Base-by-base conservation (phyloP, 768 basidiomycete species). In the Melanogaster broomeanus region DNA sequence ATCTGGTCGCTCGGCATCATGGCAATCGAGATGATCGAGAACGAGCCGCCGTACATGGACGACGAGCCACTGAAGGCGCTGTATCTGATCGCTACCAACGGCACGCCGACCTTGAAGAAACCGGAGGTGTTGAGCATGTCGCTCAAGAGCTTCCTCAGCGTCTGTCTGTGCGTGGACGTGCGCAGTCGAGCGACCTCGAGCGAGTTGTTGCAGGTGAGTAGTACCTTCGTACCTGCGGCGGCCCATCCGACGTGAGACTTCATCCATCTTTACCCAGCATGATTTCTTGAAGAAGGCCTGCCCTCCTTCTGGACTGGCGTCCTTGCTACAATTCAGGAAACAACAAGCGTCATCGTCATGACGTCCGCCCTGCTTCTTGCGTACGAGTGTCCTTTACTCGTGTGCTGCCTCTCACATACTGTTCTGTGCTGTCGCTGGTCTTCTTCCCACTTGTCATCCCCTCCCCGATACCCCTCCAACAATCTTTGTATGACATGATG, bases 11-110 rank as follows among this genome's bases (percentile, higher is more conserved):
- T 97, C 9, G 94, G 94, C 4, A 97, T 98, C 72, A 95, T 97
- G 93, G 93, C 93, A 4, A 98, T 98, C 55, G 93, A 98, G 78
- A 98, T 98, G 95, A 95, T 98, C 57, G 94, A 98, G 70, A 94
- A 93, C 62, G 94, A 97, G 70, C 94, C 94, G 2, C 94, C 94
- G 6, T 96, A 97, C 67, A 77, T 98, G 35, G 93, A 96, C 58
- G 94, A 98, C 66, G 94, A 98, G 62, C 94, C 94, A 0, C 76
- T 96, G 53, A 92, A 95, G 74, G 94, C 95, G 18, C 72, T 98
- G 41, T 97, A 98, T 70, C 73, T 97, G 54, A 97, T 98, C 61
- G 97, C 96, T 31, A 99, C 96, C 38, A 98, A 98, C 64, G 97
- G 97, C 13, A 98, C 97, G 16, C 97, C 97, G 49, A 98, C 97